phyloP scores from a whole-genome alignment of 1,139 yeast species.

The Hemisphaericaspora xylofermentans region DNA sequence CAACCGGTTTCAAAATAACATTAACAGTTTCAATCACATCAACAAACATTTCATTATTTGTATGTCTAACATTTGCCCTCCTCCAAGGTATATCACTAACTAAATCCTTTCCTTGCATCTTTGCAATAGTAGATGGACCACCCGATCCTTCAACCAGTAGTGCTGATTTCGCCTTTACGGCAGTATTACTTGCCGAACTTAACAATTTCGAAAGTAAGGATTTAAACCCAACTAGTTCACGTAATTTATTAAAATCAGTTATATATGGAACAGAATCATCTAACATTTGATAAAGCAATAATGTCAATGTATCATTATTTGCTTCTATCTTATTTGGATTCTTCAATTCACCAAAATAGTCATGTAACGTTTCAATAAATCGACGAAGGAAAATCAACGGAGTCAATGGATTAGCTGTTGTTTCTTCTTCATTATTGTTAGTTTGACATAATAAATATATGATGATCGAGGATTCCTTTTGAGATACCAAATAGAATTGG shows the following conservation, averaged over 20 bases:
- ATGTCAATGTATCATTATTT: conserved; percentile 63
- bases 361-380: conserved; percentile 51
- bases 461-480: conserved; percentile 8
- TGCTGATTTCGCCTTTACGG: conserved; percentile 22
- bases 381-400: conserved; percentile 57
- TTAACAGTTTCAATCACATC: conserved; percentile 67
- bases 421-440: not conserved
- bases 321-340: conserved; percentile 58
- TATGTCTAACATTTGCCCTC: conserved; percentile 57
- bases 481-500: conserved; percentile 8
- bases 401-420: conserved; percentile 37
- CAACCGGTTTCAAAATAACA: conserved; percentile 38
- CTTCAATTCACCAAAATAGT: conserved; percentile 60
- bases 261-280: conserved; percentile 75
- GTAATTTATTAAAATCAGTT: conserved; percentile 69
- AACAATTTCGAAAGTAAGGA: conserved; percentile 39
- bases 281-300: conserved; percentile 55
- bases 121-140: not conserved
- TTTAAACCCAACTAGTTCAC: conserved; percentile 68
- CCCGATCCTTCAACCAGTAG: conserved; percentile 1
- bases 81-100: conserved; percentile 65
- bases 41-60: conserved; percentile 78
- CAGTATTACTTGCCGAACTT: conserved; percentile 33
- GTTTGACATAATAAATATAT: conserved; percentile 13
- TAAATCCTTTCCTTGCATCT: conserved; percentile 1